A percentile compares a stretch with the other conserved stretches of the same genome.
Evolutionary conservation across 805 yeast species (phyloP).

Genomic region (Metahyphopichia silvanorum): DNA sequence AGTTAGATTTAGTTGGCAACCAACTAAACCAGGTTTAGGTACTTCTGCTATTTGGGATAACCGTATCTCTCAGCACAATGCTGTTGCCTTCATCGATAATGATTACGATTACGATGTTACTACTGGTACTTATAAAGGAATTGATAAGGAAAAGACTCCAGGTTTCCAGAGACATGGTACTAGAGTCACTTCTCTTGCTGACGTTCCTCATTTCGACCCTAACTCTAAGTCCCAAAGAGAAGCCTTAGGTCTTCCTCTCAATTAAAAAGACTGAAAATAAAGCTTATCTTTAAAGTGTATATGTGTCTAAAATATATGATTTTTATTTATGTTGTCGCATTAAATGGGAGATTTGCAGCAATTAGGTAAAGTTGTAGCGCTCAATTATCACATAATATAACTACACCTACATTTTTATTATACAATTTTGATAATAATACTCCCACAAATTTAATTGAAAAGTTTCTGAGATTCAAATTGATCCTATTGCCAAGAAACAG

Average conservation of each 20-base stretch:
- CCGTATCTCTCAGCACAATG: slow-evolving; percentile 47
- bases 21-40: slow-evolving; percentile 31
- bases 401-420: too few relatives aligned
- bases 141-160: slow-evolving; percentile 26
- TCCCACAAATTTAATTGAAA: too few relatives aligned
- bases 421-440: too few relatives aligned
- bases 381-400: too few relatives aligned
- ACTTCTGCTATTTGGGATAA: slow-evolving; percentile 56
- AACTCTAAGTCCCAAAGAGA: slow-evolving; percentile 52
- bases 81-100: slow-evolving; percentile 22
- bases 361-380: too few relatives aligned
- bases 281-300: not conserved
- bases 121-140: slow-evolving; percentile 42
- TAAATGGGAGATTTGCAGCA: too few relatives aligned
- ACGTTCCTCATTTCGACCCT: slow-evolving; percentile 49
- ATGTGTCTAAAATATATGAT: too few relatives aligned
- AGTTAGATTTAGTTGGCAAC: slow-evolving; percentile 45
- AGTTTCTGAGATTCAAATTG: too few relatives aligned
- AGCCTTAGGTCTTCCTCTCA: slow-evolving; percentile 36
- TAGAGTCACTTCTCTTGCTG: slow-evolving; percentile 50
- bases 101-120: slow-evolving; percentile 34
- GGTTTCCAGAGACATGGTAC: slow-evolving; percentile 43
- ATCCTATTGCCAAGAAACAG: too few relatives aligned
- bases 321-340: too few relatives aligned
- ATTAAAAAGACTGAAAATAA: not conserved